A percentile compares a stretch with the other conserved stretches of the same genome.
Conservation (phyloP, 495 filamentous ascomycete genomes). For the Penicillium malachiteum region DNA sequence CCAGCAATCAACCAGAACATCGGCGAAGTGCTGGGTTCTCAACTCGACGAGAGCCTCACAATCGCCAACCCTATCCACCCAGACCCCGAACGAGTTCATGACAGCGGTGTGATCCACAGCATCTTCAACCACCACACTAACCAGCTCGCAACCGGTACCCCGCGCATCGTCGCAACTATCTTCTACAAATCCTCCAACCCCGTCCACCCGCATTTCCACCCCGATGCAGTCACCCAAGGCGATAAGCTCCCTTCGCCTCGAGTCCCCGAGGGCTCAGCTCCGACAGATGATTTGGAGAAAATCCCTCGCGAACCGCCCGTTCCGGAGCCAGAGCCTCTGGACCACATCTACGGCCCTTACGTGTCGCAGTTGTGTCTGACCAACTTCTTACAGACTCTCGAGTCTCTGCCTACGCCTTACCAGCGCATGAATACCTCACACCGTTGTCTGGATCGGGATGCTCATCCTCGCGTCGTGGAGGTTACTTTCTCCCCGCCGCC, state of each 20-base stretch:
- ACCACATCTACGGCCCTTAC: constrained; percentile 73
- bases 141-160: constrained; percentile 36
- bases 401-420: constrained; percentile 63
- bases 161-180: constrained; percentile 46
- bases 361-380: constrained; percentile 79
- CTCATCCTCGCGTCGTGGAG: constrained; percentile 66
- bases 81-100: constrained; percentile 42
- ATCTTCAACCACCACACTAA: constrained; percentile 43
- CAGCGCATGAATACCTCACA: constrained; percentile 63
- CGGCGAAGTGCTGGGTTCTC: constrained; percentile 39
- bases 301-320: constrained; percentile 71
- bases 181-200: constrained; percentile 47
- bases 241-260: constrained; percentile 39
- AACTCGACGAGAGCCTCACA: constrained; percentile 23
- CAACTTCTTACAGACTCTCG: constrained; percentile 74
- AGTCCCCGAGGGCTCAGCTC: constrained; percentile 53
- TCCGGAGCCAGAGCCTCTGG: constrained; percentile 62
- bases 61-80: constrained; percentile 44
- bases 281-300: constrained; percentile 64
- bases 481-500: constrained; percentile 67
- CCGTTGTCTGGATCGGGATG: constrained; percentile 63
- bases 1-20: constrained; percentile 39
- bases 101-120: constrained; percentile 46
- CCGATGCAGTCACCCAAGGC: constrained; percentile 32
- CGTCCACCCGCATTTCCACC: constrained; percentile 44